These are phyloP conservation scores for Aspergillus bombycis DNA, from an alignment of 2,329 filamentous ascomycete species.

Conservation along the genomic window DNA sequence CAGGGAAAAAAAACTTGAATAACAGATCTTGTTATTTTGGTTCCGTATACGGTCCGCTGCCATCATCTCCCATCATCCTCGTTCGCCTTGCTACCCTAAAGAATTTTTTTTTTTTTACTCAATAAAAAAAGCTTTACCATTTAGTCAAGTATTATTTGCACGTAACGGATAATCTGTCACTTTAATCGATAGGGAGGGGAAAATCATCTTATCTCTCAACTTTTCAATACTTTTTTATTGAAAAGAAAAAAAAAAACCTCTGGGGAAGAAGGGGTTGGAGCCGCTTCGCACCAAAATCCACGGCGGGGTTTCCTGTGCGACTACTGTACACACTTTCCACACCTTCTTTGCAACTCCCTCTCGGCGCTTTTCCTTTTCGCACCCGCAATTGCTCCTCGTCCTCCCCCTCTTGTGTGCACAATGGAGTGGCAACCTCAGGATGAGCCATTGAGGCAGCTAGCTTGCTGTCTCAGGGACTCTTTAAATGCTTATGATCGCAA, in stretches of 20 bases:
- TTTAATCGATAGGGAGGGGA: neutral
- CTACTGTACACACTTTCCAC: constrained; percentile 19
- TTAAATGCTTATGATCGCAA: constrained; percentile 79
- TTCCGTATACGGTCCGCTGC: neutral
- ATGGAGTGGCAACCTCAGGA: constrained; percentile 95
- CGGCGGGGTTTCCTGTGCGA: constrained; percentile 28
- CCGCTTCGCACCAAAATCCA: constrained; percentile 20
- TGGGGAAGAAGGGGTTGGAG: constrained; percentile 20
- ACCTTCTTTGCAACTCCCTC: constrained; percentile 7
- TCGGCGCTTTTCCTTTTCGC: constrained; percentile 12
- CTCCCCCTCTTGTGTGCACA: constrained; percentile 15
- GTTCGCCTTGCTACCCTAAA: neutral
- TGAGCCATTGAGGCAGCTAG: constrained; percentile 86
- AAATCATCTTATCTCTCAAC: neutral
- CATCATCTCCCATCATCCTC: neutral
- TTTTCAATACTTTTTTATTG: neutral
- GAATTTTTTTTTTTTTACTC: neutral
- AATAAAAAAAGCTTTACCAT: neutral
- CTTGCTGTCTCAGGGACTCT: constrained; percentile 87
- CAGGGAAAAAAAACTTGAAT: no score
- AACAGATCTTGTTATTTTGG: neutral
- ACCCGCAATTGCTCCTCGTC: constrained; percentile 13
- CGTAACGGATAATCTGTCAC: neutral
- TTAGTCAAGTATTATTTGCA: neutral
- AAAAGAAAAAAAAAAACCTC: constrained; percentile 1